Conservation (phyloP, 495 filamentous ascomycete genomes). For the Penicillium arizonense region DNA sequence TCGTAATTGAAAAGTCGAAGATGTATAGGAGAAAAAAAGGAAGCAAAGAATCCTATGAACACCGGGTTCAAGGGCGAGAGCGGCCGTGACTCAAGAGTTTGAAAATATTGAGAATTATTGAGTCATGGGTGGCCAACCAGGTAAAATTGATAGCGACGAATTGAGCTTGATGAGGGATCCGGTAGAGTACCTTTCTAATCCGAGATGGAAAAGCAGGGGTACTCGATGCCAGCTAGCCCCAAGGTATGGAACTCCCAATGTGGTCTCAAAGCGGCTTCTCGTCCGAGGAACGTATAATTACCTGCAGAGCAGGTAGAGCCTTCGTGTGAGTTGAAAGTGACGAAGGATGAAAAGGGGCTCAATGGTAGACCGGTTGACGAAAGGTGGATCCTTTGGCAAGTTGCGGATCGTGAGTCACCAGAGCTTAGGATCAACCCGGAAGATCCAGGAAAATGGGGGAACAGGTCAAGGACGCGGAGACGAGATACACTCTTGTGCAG, state of each 20-base stretch:
- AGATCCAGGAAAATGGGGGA: constrained; percentile 1
- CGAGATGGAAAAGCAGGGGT: constrained; percentile 34
- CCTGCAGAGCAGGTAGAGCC: constrained; percentile 3
- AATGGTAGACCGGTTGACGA: neutral
- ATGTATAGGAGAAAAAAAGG: constrained; percentile 30
- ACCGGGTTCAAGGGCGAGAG: constrained; percentile 39
- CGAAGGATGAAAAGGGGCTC: neutral
- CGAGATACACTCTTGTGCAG: neutral
- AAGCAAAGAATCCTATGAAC: constrained; percentile 37
- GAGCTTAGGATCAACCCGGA: constrained; percentile 4
- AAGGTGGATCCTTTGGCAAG: constrained; percentile 1
- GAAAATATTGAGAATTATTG: constrained; percentile 34
- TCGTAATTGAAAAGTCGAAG: constrained; percentile 38
- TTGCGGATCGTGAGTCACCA: constrained; percentile 9
- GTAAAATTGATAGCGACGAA: constrained; percentile 1
- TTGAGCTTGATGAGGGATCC: constrained; percentile 20
- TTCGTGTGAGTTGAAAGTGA: constrained; percentile 3
- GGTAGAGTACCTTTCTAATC: constrained; percentile 38
- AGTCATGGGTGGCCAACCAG: constrained; percentile 37
- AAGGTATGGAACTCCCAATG: constrained; percentile 27
- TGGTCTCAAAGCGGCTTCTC: constrained; percentile 20
- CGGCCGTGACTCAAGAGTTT: constrained; percentile 34
- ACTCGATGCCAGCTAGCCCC: constrained; percentile 41
- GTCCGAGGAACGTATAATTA: constrained; percentile 17
- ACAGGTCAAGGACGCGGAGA: neutral